These are phyloP conservation scores for Solanum tarijense DNA, from an alignment of 257 asterid genomes.

Conservation along the genomic window DNA sequence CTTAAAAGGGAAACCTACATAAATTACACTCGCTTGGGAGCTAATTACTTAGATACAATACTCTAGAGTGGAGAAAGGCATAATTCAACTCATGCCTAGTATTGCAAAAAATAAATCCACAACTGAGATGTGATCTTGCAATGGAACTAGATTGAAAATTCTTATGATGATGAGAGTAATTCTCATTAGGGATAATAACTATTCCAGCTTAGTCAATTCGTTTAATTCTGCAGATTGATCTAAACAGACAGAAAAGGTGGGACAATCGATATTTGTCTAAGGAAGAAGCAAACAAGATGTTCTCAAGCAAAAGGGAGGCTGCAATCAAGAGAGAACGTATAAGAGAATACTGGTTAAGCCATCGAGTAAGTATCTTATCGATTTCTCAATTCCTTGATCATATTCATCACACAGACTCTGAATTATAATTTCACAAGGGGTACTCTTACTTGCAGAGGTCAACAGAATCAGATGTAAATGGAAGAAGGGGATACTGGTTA, in stretches of 20 bases:
- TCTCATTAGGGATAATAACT: background rate
- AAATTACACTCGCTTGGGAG: too few species aligned
- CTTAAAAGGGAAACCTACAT: too few species aligned
- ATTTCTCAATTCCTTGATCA: background rate
- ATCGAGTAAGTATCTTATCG: slow-evolving; percentile 43
- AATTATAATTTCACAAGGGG: background rate
- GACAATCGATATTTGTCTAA: slow-evolving; percentile 56
- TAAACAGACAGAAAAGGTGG: slow-evolving; percentile 73
- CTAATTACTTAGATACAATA: too few species aligned
- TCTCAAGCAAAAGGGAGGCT: slow-evolving; percentile 58
- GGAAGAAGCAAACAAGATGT: slow-evolving; percentile 43
- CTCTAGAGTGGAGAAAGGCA: background rate
- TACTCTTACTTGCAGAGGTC: slow-evolving; percentile 48
- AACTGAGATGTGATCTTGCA: too few species aligned
- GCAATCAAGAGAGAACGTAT: slow-evolving; percentile 60
- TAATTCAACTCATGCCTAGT: background rate
- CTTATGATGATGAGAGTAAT: background rate
- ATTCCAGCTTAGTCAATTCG: background rate
- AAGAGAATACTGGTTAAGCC: slow-evolving; percentile 67
- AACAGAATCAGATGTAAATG: slow-evolving; percentile 59
- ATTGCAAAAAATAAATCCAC: background rate
- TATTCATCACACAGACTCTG: background rate
- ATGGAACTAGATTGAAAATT: background rate
- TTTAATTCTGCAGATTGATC: slow-evolving; percentile 42
- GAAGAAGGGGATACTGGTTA: slow-evolving; percentile 61